These are phyloP conservation scores for Malus domestica DNA, from an alignment of 306 rosid genomes.

Conservation along the genomic window ASM211411v1 NC_041800.1:1528501-1529000, in stretches of 20 bases:
- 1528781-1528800: constrained; percentile 77
- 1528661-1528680: constrained; percentile 15
- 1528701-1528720: constrained; percentile 54
- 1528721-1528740: constrained; percentile 70
- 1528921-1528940: constrained; percentile 48
- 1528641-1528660: constrained; percentile 33
- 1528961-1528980: too few species aligned
- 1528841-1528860: constrained; percentile 45
- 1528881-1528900: constrained; percentile 42
- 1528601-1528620: constrained; percentile 31
- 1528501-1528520: too few species aligned
- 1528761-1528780: constrained; percentile 71
- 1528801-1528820: constrained; percentile 69
- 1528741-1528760: constrained; percentile 88
- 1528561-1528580: too few species aligned
- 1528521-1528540: too few species aligned
- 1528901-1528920: constrained; percentile 68
- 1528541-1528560: too few species aligned
- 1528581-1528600: too few species aligned
- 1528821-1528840: constrained; percentile 31
- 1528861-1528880: constrained; percentile 37
- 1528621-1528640: constrained; percentile 71
- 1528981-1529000: too few species aligned
- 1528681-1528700: constrained; percentile 20
- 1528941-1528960: constrained; percentile 70